Evolutionary conservation across 129 eudicot genomes (phyloP), one percentile per base, ranked within the genome.

Genomic region (Scalesia atractyloides): DNA sequence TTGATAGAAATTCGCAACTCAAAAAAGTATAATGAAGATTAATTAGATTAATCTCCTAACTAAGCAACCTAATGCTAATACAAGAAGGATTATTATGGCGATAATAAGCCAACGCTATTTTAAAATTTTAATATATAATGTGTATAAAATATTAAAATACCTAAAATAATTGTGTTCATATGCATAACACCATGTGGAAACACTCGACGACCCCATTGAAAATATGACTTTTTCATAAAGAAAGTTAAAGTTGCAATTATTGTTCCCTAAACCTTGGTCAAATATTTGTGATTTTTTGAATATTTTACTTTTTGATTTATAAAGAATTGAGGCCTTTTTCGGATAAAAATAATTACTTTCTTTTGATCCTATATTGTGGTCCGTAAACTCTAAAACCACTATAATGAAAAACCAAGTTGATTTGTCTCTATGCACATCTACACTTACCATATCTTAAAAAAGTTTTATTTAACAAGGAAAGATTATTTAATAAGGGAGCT

Each of bases 191-290:
- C 73, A 69, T 51, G 62, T 69, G 73, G 15, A 43, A 24, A 46
- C n/a, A 52, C 64, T 70, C 34, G 8, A 13, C 22, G 52, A 56
- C 67, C 67, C 66, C 67, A 58, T 58, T 20, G 39, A n/a, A 72
- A 47, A 70, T 52, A 52, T 34, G 5, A 34, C 63, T 69, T 69
- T 69, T 5, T 24, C 39, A 53, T 52, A 39, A 39, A 14, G 34
- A 54, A 70, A 70, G 66, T 37, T 53, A 70, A 70, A 72, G 66
- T 59, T n/a, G 16, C 76, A 72, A 71, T 72, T 58, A 72, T 72
- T 72, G 67, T 44, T 72, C 66, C 54, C 15, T 39, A 58, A 39
- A 11, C 24, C 34, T 15, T 39, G 75, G 66, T 71, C 63, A 71
- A 37, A 11, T 34, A 39, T 57, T 70, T 18, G 16, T 36, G 16